Evolutionary conservation across 1,139 yeast genomes (phyloP).

Genomic region (Blastobotrys niveus): DNA sequence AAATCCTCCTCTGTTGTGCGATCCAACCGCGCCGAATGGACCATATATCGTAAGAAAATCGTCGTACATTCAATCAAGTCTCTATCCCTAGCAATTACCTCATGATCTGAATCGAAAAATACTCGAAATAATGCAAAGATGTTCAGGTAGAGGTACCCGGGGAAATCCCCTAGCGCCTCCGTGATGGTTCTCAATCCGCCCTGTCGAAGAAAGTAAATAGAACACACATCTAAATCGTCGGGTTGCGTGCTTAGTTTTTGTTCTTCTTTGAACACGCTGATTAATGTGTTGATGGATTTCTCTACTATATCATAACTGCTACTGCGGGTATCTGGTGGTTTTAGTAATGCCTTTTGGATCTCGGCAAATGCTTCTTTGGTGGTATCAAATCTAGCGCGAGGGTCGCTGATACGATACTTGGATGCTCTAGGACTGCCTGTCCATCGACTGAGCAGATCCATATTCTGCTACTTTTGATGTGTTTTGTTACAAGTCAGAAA

Average conservation of each 20-base stretch:
- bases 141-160: slow-evolving; percentile 6
- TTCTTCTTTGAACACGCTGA: slow-evolving; percentile 16
- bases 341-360: background rate
- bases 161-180: slow-evolving; percentile 16
- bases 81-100: slow-evolving; percentile 15
- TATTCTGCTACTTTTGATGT: too few species aligned
- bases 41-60: slow-evolving; percentile 20
- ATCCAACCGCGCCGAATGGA: slow-evolving; percentile 13
- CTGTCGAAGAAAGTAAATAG: slow-evolving; percentile 20
- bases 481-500: too few species aligned
- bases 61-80: slow-evolving; percentile 19
- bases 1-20: slow-evolving; percentile 19
- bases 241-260: slow-evolving; percentile 8
- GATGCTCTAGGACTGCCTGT: slow-evolving; percentile 8
- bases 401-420: slow-evolving; percentile 7
- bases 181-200: slow-evolving; percentile 18
- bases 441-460: slow-evolving; percentile 10
- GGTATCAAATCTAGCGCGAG: slow-evolving; percentile 17
- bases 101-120: slow-evolving; percentile 18
- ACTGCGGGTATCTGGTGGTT: too few species aligned
- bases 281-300: slow-evolving; percentile 3
- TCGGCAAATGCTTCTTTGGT: slow-evolving; percentile 20
- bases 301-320: background rate
- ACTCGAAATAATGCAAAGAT: slow-evolving; percentile 18
- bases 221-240: slow-evolving; percentile 16